Base-by-base conservation (phyloP, 805 yeast genomes). In the Cyberlindnera suaveolens region DNA sequence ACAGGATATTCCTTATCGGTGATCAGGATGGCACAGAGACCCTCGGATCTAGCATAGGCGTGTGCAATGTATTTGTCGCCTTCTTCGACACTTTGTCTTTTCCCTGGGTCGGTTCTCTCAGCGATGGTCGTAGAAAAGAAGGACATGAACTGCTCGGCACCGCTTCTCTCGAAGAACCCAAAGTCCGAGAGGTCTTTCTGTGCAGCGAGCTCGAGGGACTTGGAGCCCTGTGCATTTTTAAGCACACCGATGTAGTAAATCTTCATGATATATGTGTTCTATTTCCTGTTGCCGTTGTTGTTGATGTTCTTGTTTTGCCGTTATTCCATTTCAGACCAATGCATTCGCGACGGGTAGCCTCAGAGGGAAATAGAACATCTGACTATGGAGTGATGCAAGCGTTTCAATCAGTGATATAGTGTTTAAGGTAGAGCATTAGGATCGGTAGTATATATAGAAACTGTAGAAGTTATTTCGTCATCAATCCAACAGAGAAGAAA, bases 1-100 rank as follows among this genome's bases (percentile, higher is more conserved):
- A 88, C 91, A 3, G 98, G 99, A 65, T 93, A 93, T 54, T 91
- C 97, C 63, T 86, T 85, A 64, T 93, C 99, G 36, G 96, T 79
- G 63, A 93, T 85, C 48, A 93, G 67, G 30, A 93, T 96, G 49
- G 96, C 96, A 18, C 95, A 85, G 31, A 91, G 60, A 4, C 97
- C 98, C 64, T 93, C 98, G 19, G 84, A 66, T 53, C 98, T 77
- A 27, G 90, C 81, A 64, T 84, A 93, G 0, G 89, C 91, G 64
- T 93, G 98, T 6, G 96, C 97, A 9, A 87, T 74, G 64, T 93
- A 91, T 19, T 38, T 38, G 66, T 75, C 73, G 19, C 72, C 74
- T 64, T 93, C 97, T 63, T 93, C 96, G 41, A 93, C 85, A 62
- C 88, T 77, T 65, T 93, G 99, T 67, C 98, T 81, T 67, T 88